These are phyloP conservation scores for Cucurbita maxima DNA, from an alignment of 306 rosid species.

Conservation along the genomic window DNA sequence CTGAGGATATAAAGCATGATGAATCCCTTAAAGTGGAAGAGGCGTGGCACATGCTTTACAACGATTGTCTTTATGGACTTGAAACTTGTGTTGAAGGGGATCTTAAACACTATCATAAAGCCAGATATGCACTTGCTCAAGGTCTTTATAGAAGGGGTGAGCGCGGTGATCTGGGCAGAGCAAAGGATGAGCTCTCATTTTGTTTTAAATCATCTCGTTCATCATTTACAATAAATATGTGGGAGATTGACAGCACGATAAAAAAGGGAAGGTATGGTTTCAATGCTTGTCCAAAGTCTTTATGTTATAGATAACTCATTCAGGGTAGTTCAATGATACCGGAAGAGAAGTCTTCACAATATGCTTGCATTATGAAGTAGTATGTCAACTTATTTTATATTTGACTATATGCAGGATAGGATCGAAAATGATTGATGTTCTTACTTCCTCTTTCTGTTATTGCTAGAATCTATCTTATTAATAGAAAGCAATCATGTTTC, in stretches of 20 bases:
- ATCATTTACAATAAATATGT: conserved; percentile 93
- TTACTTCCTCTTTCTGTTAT: not conserved
- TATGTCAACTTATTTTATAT: not conserved
- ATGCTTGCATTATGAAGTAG: not conserved
- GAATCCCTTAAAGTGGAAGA: conserved; percentile 38
- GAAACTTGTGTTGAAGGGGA: conserved; percentile 96
- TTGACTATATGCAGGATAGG: not conserved
- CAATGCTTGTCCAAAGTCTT: conserved; percentile 3
- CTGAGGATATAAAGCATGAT: conserved; percentile 38
- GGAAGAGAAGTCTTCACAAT: not conserved
- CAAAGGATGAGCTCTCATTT: conserved; percentile 90
- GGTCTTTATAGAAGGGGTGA: conserved; percentile 69
- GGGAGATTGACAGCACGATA: conserved; percentile 94
- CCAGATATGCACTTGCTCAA: conserved; percentile 90
- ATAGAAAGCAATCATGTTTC: not conserved
- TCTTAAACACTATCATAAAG: conserved; percentile 95
- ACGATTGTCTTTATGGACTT: conserved; percentile 78
- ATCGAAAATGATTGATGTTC: not conserved
- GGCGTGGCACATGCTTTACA: conserved; percentile 69
- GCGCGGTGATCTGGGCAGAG: conserved; percentile 61
- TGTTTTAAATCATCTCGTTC: conserved; percentile 97
- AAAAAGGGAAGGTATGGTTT: conserved; percentile 77
- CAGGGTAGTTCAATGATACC: not conserved
- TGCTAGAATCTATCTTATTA: not conserved
- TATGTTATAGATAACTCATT: conserved; percentile 1